Conservation (phyloP, 2,329 filamentous ascomycete genomes). For the Metarhizium rileyi region DNA sequence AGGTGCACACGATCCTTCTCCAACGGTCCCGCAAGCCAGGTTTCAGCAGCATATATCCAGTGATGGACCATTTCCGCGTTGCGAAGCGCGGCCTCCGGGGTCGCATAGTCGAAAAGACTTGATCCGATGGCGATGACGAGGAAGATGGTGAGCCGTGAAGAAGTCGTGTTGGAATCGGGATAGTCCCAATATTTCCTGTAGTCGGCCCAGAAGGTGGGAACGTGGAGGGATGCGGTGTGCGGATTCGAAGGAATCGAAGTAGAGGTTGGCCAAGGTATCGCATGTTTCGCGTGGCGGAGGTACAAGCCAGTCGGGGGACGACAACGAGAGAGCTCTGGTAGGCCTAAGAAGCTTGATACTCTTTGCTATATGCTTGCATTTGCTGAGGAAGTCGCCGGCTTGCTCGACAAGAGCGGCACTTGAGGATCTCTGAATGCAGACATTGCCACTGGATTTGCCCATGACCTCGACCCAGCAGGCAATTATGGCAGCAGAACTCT, state of each 20-base stretch:
- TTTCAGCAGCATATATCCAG: neutral
- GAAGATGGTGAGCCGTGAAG: neutral
- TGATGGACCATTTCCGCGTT: neutral
- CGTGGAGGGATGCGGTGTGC: neutral
- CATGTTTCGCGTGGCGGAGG: no score
- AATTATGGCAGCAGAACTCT: no score
- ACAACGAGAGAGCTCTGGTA: no score
- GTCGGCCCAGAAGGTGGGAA: neutral
- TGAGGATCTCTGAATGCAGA: no score
- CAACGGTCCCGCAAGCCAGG: neutral
- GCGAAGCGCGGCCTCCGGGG: neutral
- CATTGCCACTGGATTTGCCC: no score
- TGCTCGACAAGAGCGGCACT: no score
- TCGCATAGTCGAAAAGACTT: no score
- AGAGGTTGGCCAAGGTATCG: neutral
- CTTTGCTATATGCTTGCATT: no score
- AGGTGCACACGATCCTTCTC: neutral
- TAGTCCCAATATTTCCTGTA: neutral
- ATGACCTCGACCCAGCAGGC: no score
- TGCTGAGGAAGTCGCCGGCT: no score
- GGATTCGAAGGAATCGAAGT: neutral
- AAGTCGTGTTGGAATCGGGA: neutral
- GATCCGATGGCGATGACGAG: neutral
- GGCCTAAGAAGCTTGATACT: no score
- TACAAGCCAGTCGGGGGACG: no score